Base-by-base conservation (phyloP, 2,329 filamentous ascomycete genomes). In the Verticillium nubilum region DNA sequence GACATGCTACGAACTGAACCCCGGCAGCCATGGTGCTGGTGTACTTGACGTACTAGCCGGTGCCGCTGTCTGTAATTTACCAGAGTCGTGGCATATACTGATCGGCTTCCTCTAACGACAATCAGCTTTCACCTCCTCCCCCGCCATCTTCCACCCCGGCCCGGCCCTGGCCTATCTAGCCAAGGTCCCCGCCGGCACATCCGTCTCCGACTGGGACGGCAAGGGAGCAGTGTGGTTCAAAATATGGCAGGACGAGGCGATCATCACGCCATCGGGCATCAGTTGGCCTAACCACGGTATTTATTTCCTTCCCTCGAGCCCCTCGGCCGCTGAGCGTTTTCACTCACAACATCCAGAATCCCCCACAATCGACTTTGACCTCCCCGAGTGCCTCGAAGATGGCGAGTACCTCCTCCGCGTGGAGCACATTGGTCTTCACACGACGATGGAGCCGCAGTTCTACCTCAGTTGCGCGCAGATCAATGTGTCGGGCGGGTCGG, bases 401-500 rank as follows among this genome's bases (percentile, higher is more conserved):
- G 75, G 75, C 5, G 69, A 78, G 52, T 78, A 78, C 63, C 67
- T 78, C 23, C 61, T 78, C 23, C 67, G 76, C 12, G 69, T 76
- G 53, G 76, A 78, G 65, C 76, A 79, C 60, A 75, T 79, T 60
- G 77, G 67, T 10, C 72, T 79, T n/a, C 76, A 79, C 68, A 69
- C 67, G 54, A 67, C 68, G 4, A 74, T 74, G 4, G 78, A 77
- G 2, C 78, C 78, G 4, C 78, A 81, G 69, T 74, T 77, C 54
- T 80, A 80, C 42, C 56, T 57, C 35, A 52, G 37, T 29, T 71
- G 70, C 29, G 70, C 67, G 6, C 71, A 73, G 60, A 63, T 76
- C 31, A 72, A 67, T 7, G 73, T 78, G 29, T 73, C 70, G 3
- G 76, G 76, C 19, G 74, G 76, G 10, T 60, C 58, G 17, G 77